Base-by-base conservation (phyloP, 345 rosid genomes). In the rapeseed (Brassica napus) region DNA sequence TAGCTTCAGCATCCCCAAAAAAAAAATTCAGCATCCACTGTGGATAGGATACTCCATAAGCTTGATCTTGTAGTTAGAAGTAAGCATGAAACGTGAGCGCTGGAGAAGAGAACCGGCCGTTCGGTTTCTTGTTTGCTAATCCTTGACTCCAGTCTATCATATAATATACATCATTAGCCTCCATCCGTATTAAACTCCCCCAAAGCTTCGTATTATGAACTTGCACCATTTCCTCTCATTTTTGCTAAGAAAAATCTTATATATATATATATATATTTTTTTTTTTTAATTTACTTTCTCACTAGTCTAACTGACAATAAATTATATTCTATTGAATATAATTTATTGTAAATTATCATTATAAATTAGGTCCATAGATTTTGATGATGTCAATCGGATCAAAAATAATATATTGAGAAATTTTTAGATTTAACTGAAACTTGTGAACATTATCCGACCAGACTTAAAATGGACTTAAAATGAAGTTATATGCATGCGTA, bases 101-200 rank as follows among this genome's bases (percentile, higher is more conserved):
- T 69, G 64, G 63, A 77, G 68, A 65, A 55, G 49, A 55, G 28
- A 65, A 65, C 39, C 82, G 82, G 79, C 82, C 82, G 82, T 74
- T 74, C 74, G 71, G 73, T 69, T 69, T 69, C 79, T 74, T 80
- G 83, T 80, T 79, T 80, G 39, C 70, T 80, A 55, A 67, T 69
- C 52, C 44, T 9, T 31, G 10, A 71, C 58, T 15, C 16, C 4
- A 24, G 35, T 16, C 28, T 15, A 18, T 72, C 42, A 35, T 35
- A 35, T 35, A 35, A 35, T 42, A 37, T 55, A 54, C 32, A 52
- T 54, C 55, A 32, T 70, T 49, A 71, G 18, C 49, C 23, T 75
- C 58, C 42, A 26, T 16, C 66, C 58, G 66, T 58, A 16, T 54
- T 67, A 9, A 57, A 58, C 30, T 1, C 21, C 44, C 31, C 58